Percentiles rank a stretch among this genome's conserved stretches.
Evolutionary conservation across 495 filamentous ascomycete species (phyloP).

Genomic region (Paragyromitra xinjiangensis): DNA sequence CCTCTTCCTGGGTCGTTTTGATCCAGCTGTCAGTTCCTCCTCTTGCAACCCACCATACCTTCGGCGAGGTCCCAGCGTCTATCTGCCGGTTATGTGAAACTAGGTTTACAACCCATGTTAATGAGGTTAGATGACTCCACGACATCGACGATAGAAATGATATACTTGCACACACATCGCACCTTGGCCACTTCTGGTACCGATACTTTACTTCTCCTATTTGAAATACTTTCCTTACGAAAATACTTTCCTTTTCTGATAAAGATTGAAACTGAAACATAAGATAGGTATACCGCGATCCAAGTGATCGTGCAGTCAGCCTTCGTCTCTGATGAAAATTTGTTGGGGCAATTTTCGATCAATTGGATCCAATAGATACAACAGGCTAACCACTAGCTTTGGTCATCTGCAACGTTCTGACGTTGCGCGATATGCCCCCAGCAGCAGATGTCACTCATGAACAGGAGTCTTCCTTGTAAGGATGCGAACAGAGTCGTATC

Average conservation of each 20-base stretch:
- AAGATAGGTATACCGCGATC: slow-evolving; percentile 28
- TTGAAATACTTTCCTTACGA: slow-evolving; percentile 16
- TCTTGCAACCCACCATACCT: slow-evolving; percentile 3
- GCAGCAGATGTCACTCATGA: slow-evolving; percentile 37
- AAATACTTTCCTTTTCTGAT: slow-evolving; percentile 3
- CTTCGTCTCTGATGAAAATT: slow-evolving; percentile 24
- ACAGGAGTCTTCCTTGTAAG: slow-evolving; percentile 48
- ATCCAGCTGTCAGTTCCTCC: slow-evolving; percentile 35
- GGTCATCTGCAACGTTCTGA: slow-evolving; percentile 41
- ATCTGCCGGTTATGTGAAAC: slow-evolving; percentile 29
- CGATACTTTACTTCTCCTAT: slow-evolving; percentile 2
- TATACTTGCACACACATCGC: slow-evolving; percentile 11
- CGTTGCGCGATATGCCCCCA: slow-evolving; percentile 37
- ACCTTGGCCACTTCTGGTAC: slow-evolving; percentile 14
- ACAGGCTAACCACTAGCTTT: slow-evolving; percentile 11
- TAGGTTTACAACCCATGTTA: slow-evolving; percentile 11
- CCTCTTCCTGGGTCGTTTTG: slow-evolving; percentile 30
- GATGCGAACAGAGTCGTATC: slow-evolving; percentile 29
- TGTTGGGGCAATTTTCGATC: slow-evolving; percentile 12
- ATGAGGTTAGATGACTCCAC: slow-evolving; percentile 26
- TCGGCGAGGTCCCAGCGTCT: slow-evolving; percentile 38
- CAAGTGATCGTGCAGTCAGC: slow-evolving; percentile 21
- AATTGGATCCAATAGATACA: slow-evolving; percentile 11
- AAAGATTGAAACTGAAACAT: slow-evolving; percentile 37
- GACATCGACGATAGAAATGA: slow-evolving; percentile 19